Conservation (phyloP, 345 rosid species). For the Moricandia arvensis region DNA sequence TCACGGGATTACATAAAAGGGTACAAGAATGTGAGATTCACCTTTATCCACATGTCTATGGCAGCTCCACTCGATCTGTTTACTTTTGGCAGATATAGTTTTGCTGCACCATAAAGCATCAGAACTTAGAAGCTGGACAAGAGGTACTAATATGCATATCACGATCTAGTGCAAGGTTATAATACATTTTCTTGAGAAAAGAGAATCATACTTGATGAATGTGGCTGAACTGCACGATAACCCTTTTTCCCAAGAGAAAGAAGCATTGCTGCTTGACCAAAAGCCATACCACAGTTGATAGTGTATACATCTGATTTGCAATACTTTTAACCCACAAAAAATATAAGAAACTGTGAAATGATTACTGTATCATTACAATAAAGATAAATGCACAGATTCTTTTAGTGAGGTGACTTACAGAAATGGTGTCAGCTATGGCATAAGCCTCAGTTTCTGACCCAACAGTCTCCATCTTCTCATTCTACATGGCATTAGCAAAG, state of each 20-base stretch:
- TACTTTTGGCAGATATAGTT: constrained; percentile 71
- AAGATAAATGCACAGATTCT: background rate
- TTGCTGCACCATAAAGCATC: constrained; percentile 53
- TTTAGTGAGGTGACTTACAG: constrained; percentile 49
- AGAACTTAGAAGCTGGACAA: background rate
- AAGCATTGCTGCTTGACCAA: constrained; percentile 96
- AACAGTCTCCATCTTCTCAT: constrained; percentile 81
- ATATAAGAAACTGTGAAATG: background rate
- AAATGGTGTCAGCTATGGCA: constrained; percentile 81
- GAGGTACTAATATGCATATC: background rate
- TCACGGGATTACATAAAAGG: background rate
- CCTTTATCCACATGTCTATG: constrained; percentile 91
- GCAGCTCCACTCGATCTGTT: constrained; percentile 74
- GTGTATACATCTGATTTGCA: constrained; percentile 72
- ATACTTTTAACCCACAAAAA: constrained; percentile 42
- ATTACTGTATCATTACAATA: background rate
- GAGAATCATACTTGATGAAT: constrained; percentile 61
- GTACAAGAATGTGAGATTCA: constrained; percentile 12
- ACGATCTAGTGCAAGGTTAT: too few relatives aligned
- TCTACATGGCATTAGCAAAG: constrained; percentile 43
- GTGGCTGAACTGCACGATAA: constrained; percentile 66
- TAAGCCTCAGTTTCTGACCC: constrained; percentile 93
- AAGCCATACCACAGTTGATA: constrained; percentile 83
- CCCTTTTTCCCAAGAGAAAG: constrained; percentile 81
- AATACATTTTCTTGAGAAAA: constrained; percentile 13